phyloP scores from a whole-genome alignment of 495 filamentous ascomycete genomes.

The Aspergillus diversus region DNA sequence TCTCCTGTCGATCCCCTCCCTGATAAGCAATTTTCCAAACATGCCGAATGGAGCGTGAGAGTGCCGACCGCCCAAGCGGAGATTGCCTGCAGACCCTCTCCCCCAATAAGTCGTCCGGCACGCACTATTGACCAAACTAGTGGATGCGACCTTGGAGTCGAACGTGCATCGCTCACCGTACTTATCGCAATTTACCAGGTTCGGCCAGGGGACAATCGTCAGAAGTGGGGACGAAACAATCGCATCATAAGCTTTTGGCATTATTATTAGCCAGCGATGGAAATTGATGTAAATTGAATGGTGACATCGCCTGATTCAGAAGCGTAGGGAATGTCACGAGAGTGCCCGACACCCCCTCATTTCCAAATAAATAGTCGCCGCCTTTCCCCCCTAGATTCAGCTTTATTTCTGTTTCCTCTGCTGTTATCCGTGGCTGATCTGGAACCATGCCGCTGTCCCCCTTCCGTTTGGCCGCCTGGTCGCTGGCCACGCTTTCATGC shows the following conservation, averaged over 20 bases:
- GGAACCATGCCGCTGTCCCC: constrained; percentile 34
- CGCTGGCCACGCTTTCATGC: constrained; percentile 46
- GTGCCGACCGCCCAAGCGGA: background rate
- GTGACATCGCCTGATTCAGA: background rate
- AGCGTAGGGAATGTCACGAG: background rate
- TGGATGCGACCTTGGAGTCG: background rate
- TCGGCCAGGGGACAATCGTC: background rate
- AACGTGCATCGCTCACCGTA: background rate
- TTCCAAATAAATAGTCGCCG: background rate
- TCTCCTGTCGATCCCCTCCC: constrained; percentile 2
- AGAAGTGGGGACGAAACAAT: background rate
- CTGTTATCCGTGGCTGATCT: background rate
- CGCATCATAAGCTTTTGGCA: background rate
- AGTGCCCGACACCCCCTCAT: background rate
- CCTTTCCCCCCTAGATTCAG: background rate
- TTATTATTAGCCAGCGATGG: background rate
- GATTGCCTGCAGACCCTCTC: background rate
- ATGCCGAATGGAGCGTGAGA: background rate
- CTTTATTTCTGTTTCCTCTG: background rate
- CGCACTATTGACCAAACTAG: background rate
- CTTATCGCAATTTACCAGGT: background rate
- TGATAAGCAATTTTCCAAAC: background rate
- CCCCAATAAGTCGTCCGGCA: background rate
- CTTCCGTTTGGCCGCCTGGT: constrained; percentile 37
- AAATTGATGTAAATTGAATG: background rate